Conservation (phyloP, 1,139 yeast genomes). For the Candida dubliniensis region DNA sequence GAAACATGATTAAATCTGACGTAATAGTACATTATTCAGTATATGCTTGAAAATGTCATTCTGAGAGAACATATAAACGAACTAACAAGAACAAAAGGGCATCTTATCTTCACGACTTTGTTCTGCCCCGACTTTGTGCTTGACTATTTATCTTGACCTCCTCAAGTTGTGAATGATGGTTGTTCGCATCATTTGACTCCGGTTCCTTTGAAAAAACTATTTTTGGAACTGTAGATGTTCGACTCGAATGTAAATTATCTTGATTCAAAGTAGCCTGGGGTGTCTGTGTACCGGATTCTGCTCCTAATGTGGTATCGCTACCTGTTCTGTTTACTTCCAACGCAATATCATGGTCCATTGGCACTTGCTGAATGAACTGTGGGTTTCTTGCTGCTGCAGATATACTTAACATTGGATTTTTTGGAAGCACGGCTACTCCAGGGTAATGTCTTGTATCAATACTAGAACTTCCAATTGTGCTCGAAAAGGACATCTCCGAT, state of each 20-base stretch:
- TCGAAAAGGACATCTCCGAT: neutral
- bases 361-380: conserved; percentile 7
- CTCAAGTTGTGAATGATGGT: conserved; percentile 5
- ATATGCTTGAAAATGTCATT: neutral
- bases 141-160: conserved; percentile 4
- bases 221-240: neutral
- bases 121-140: conserved; percentile 3
- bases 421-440: neutral
- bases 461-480: neutral
- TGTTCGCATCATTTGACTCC: neutral
- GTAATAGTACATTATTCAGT: neutral
- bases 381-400: conserved; percentile 1
- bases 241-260: conserved; percentile 3
- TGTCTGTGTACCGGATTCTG: conserved; percentile 10
- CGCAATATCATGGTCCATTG: conserved; percentile 7
- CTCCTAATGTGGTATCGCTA: conserved; percentile 12
- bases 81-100: neutral
- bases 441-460: neutral
- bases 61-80: neutral
- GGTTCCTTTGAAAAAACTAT: conserved; percentile 5
- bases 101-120: neutral
- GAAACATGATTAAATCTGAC: too few species aligned
- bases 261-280: conserved; percentile 5
- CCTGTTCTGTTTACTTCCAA: conserved; percentile 1
- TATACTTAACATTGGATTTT: neutral